These are phyloP conservation scores for Carpinus fangiana DNA, from an alignment of 306 rosid genomes.

Conservation along the genomic window DNA sequence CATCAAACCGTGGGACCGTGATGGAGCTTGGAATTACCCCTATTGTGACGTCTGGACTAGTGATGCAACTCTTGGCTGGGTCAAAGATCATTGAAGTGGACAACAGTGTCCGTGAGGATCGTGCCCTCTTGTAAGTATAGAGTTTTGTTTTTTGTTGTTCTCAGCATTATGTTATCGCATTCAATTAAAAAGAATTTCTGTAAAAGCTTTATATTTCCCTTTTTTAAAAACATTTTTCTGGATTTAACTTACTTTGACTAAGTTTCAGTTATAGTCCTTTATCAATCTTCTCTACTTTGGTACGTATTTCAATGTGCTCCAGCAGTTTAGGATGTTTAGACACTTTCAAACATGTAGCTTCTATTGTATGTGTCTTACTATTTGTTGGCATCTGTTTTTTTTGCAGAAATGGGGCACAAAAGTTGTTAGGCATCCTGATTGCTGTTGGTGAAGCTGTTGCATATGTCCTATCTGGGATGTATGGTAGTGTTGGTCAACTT, in stretches of 20 bases:
- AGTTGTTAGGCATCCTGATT: slow-evolving; percentile 73
- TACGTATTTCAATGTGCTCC: not conserved
- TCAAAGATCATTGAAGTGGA: slow-evolving; percentile 67
- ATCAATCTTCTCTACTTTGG: not conserved
- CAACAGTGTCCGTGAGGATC: slow-evolving; percentile 76
- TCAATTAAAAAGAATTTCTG: not conserved
- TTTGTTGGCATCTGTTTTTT: not conserved
- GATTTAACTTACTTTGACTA: not conserved
- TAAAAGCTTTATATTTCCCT: not conserved
- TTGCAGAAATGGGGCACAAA: slow-evolving; percentile 69
- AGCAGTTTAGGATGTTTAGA: not conserved
- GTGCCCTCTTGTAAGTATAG: slow-evolving; percentile 61
- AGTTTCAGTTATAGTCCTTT: not conserved
- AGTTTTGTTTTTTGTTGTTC: not conserved
- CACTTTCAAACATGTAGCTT: not conserved
- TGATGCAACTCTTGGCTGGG: slow-evolving; percentile 64
- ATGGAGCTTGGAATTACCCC: slow-evolving; percentile 82
- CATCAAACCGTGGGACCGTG: slow-evolving; percentile 76
- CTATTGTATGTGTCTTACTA: not conserved
- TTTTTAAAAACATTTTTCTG: not conserved
- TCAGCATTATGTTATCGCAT: not conserved
- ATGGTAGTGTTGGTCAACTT: slow-evolving; percentile 80
- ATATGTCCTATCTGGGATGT: slow-evolving; percentile 76
- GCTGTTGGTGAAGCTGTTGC: slow-evolving; percentile 83
- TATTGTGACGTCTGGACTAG: slow-evolving; percentile 67